Evolutionary conservation across 2,329 filamentous ascomycete species (phyloP), one percentile per base, ranked within the genome.

Genomic region (Phyllosticta citriasiana): DNA sequence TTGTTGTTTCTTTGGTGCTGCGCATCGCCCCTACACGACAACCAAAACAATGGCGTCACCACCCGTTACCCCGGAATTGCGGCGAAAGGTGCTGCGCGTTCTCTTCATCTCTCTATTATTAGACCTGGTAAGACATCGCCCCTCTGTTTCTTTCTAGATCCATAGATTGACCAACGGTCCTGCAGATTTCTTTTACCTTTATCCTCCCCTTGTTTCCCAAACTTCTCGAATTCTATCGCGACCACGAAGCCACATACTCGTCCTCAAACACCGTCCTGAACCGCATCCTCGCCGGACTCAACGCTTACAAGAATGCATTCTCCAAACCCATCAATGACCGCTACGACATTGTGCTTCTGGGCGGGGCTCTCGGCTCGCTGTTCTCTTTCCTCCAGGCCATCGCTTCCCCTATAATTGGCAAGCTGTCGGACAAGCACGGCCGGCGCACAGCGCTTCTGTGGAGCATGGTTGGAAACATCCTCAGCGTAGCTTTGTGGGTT

Each of bases 201-300:
- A 97, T 97, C 72, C 87, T 99, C 8, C 94, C 94, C 0, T 84
- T 99, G 40, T 99, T 97, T 73, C 94, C 92, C 7, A 92, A 91
- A 62, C 87, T 99, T 53, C 88, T 97, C 75, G 88, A 95, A 69
- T 97, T 97, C 82, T 99, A 97, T 79, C 89, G 91, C 76, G 87
- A 90, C 71, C 85, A 86, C 75, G 92, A 97, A 76, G 82, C 82
- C 25, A 70, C 77, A n/a, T 68, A 75, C 59, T 69, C 65, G 60
- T 74, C 77, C 68, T 73, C 56, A 65, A 71, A 77, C 40, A 91
- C 89, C 1, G 77, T 96, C 33, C 85, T 99, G 25, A 87, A 91
- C 64, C 84, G 83, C 64, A 85, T 97, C 61, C 83, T 99, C 64
- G 80, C 82, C 67, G 92, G 88, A 67, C 83, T 99, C 58, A 97